Conservation (phyloP, 2,329 filamentous ascomycete species). For the Malbranchea zuffiana region DNA sequence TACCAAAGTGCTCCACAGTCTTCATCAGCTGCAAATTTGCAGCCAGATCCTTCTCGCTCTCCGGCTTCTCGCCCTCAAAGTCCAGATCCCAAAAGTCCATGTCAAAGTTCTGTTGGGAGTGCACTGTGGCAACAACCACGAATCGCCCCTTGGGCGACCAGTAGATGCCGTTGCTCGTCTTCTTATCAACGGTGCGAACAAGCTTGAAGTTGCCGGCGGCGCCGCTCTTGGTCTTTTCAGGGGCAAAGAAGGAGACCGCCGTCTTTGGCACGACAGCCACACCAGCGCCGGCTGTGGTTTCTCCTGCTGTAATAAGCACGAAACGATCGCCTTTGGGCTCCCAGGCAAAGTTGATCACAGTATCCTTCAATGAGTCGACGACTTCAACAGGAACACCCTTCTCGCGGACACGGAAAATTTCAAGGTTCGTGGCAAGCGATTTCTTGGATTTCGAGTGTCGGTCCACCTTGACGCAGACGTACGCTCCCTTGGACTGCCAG, state of each 20-base stretch:
- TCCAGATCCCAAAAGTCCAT: constrained; percentile 97
- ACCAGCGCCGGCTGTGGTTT: constrained; percentile 58
- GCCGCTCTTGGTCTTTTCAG: constrained; percentile 80
- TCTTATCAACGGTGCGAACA: constrained; percentile 90
- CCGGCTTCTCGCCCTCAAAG: constrained; percentile 92
- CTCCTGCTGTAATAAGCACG: constrained; percentile 88
- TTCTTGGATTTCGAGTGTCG: constrained; percentile 99
- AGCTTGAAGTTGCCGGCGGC: constrained; percentile 90
- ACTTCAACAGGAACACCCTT: constrained; percentile 98
- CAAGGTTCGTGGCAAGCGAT: constrained; percentile 88
- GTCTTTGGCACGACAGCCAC: constrained; percentile 92
- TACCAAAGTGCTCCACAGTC: constrained; percentile 87
- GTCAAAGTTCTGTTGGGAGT: constrained; percentile 86
- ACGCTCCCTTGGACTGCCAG: constrained; percentile 92
- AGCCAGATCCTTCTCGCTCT: constrained; percentile 83
- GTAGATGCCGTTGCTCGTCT: constrained; percentile 99
- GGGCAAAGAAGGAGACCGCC: constrained; percentile 88
- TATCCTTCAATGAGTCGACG: constrained; percentile 94
- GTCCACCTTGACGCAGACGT: constrained; percentile 97
- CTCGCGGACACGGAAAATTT: constrained; percentile 94
- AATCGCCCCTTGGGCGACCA: constrained; percentile 96
- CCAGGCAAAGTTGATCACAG: constrained; percentile 99
- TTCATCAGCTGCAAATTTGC: constrained; percentile 95
- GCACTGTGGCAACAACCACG: constrained; percentile 84
- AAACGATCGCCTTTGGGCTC: constrained; percentile 97